Conservation (phyloP, 2,329 filamentous ascomycete species). For the Rhynchosporium secalis region DNA sequence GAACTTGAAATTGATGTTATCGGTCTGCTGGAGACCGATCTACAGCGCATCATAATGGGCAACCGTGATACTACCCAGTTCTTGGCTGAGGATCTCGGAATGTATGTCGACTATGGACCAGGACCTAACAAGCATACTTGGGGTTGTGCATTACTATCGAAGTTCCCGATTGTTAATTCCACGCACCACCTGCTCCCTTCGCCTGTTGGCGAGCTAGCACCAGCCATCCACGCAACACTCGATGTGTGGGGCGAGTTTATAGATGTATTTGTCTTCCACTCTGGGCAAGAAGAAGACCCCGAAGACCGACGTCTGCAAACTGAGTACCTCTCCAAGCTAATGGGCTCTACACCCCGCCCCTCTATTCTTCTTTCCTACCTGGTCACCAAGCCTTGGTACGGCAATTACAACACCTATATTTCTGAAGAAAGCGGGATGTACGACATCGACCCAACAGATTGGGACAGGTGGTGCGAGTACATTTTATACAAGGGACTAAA, state of each 20-base stretch:
- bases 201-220: constrained; percentile 90
- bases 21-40: constrained; percentile 89
- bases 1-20: constrained; percentile 97
- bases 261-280: constrained; percentile 98
- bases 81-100: constrained; percentile 91
- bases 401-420: constrained; percentile 97
- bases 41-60: constrained; percentile 98
- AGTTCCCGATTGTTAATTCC: constrained; percentile 96
- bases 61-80: constrained; percentile 96
- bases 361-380: constrained; percentile 87
- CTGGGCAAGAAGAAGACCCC: constrained; percentile 92
- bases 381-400: constrained; percentile 84
- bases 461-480: constrained; percentile 99
- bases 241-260: constrained; percentile 87
- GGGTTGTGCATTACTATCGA: constrained; percentile 89
- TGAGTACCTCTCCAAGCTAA: constrained; percentile 81
- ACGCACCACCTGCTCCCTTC: constrained; percentile 94
- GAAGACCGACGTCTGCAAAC: constrained; percentile 87
- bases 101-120: constrained; percentile 97
- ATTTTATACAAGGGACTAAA: constrained; percentile 90
- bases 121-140: constrained; percentile 99
- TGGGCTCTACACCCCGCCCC: constrained; percentile 79
- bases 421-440: constrained; percentile 85
- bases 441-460: constrained; percentile 88
- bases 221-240: constrained; percentile 94